Evolutionary conservation across 1,284 basidiomycete genomes (phyloP), one percentile per base, ranked within the genome.

Genomic region (Schizophyllum amplum): DNA sequence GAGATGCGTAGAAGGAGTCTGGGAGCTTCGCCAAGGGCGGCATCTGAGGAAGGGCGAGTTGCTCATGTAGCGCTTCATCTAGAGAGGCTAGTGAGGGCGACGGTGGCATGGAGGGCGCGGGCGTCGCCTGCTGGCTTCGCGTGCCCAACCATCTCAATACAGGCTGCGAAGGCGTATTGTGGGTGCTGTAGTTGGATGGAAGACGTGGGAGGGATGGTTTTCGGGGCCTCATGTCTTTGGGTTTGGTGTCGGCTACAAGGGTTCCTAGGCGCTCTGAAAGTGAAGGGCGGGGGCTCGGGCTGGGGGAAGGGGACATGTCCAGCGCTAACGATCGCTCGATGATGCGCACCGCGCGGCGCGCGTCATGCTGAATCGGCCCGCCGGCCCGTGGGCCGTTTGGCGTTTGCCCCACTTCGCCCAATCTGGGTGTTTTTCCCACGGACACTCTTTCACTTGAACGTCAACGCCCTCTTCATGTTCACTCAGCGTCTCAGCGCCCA

Each of bases 21-120:
- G 77, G 73, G 5, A 82, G 76, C 22, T 70, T 74, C 2, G 78
- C 82, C 15, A 68, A 73, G 48, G 76, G 74, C 22, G 48, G 48
- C 48, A 20, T 11, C 21, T 24, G 11, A 0, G 81, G 84, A 5
- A 59, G 68, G 20, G 67, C 60, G 2, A 77, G 65, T 1, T 71
- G 68, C 58, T 75, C 72, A 47, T 68, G 67, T 3, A 78, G 64
- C 3, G 77, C 76, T 59, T 78, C 76, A 24, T 69, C 65, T 47
- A 77, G 69, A 11, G 68, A 67, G 0, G 65, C 60, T 22, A 72
- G 68, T 56, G 61, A 60, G 4, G 71, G 66, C 15, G 66, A 65
- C 17, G 65, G 61, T 20, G 60, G 66, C 20, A 50, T 53, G 20
- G 56, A 56, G 11, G 59, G 59, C 15, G 59, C 57, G 33, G 33